Evolutionary conservation across 2,329 filamentous ascomycete species (phyloP).

Genomic region (Sphaerulina musiva): DNA sequence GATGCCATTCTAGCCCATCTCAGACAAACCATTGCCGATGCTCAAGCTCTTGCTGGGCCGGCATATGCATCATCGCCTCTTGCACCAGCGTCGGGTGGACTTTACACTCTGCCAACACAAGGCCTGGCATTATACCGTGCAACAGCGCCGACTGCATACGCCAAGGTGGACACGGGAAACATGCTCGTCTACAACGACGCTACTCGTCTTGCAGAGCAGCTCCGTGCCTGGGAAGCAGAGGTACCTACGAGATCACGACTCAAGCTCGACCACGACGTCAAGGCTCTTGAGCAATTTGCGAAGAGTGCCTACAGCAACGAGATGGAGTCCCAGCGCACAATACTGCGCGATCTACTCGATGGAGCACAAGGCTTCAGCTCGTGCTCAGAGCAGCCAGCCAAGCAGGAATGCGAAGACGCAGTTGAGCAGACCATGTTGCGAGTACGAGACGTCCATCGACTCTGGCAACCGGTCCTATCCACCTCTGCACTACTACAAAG

Average conservation of each 20-base stretch:
- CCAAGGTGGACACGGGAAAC: conserved; percentile 51
- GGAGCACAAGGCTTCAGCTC: conserved; percentile 56
- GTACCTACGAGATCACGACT: conserved; percentile 39
- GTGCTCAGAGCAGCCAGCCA: conserved; percentile 54
- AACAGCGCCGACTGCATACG: conserved; percentile 68
- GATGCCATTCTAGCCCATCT: conserved; percentile 67
- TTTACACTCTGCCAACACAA: conserved; percentile 66
- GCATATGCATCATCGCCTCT: conserved; percentile 49
- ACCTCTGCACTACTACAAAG: conserved; percentile 56
- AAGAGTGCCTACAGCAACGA: conserved; percentile 57
- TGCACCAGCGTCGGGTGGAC: conserved; percentile 58
- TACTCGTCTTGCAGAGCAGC: conserved; percentile 50
- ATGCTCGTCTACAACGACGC: conserved; percentile 63
- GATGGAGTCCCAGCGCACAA: conserved; percentile 59
- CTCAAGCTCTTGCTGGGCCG: conserved; percentile 50
- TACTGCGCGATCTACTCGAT: conserved; percentile 56
- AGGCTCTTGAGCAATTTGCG: conserved; percentile 52
- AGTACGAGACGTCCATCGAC: conserved; percentile 49
- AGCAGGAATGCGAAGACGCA: conserved; percentile 54
- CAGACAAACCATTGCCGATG: conserved; percentile 43
- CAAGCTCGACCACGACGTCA: conserved; percentile 49
- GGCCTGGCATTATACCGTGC: conserved; percentile 73
- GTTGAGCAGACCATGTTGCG: conserved; percentile 53
- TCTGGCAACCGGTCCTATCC: conserved; percentile 54
- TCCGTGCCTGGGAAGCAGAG: conserved; percentile 45